Evolutionary conservation across 345 rosid genomes (phyloP).

Genomic region (Carallia pectinifolia): DNA sequence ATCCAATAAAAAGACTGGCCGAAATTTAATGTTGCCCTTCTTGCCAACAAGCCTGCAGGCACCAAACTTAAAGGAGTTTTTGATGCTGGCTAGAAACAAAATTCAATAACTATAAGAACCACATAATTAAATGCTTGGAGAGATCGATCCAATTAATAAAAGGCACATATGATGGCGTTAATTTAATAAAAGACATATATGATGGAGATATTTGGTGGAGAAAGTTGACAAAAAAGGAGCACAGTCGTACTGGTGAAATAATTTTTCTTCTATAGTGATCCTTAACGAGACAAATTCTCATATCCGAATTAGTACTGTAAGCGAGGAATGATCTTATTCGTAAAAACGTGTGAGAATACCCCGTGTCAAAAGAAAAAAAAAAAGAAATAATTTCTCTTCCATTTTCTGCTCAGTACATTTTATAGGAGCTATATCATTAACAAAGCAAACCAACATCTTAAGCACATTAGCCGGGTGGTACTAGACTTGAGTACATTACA

Average conservation of each 20-base stretch:
- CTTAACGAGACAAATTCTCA: no score
- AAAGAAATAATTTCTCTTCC: not conserved
- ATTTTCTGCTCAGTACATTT: not conserved
- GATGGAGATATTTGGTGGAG: not conserved
- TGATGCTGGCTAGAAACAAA: slow-evolving; percentile 21
- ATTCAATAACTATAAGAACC: not conserved
- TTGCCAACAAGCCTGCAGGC: slow-evolving; percentile 26
- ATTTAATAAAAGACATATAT: no score
- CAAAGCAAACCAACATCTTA: no score
- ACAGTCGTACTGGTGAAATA: not conserved
- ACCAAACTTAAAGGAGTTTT: not conserved
- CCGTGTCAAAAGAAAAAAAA: not conserved
- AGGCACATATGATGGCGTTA: no score
- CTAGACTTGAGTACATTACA: no score
- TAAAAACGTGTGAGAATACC: no score
- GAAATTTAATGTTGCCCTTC: slow-evolving; percentile 15
- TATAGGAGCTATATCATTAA: not conserved
- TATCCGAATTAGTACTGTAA: no score
- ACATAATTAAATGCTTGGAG: not conserved
- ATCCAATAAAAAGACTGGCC: not conserved
- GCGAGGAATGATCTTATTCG: no score
- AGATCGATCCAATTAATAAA: no score
- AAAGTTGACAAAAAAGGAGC: not conserved
- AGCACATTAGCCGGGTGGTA: no score
- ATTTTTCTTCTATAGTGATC: not conserved